These are phyloP conservation scores for Gonium pectorale DNA, from an alignment of 139 green algal species.

Conservation along the genomic window DNA sequence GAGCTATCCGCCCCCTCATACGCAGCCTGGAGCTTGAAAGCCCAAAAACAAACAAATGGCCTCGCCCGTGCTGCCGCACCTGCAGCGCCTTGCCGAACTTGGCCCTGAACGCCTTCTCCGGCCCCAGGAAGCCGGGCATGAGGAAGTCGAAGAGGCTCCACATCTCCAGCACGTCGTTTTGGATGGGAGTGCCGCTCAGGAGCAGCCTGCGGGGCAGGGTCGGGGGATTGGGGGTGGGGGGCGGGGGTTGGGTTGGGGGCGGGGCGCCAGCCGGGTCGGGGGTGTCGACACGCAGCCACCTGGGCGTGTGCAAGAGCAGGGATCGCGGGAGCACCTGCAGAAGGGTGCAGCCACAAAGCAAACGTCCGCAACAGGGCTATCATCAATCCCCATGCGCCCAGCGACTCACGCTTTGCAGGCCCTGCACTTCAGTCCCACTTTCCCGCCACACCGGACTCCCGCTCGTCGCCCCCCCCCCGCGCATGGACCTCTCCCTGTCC, in stretches of 20 bases:
- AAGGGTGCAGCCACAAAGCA: no score
- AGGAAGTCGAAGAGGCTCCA: slow-evolving; percentile 99
- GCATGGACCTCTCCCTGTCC: neutral
- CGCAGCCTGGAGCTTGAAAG: no score
- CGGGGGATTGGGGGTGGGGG: neutral
- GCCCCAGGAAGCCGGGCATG: slow-evolving; percentile 94
- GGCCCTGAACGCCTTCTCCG: slow-evolving; percentile 86
- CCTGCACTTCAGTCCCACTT: no score
- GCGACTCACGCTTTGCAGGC: no score
- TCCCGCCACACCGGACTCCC: neutral
- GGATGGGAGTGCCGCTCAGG: slow-evolving; percentile 91
- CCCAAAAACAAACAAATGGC: no score
- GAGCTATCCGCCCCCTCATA: no score
- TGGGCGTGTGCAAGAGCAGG: no score
- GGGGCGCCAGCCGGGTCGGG: no score
- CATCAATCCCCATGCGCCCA: no score
- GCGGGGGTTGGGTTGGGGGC: neutral
- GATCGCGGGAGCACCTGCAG: no score
- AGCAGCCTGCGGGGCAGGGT: slow-evolving; percentile 75
- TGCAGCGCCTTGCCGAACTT: slow-evolving; percentile 86
- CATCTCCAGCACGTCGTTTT: slow-evolving; percentile 97
- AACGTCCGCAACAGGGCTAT: no score
- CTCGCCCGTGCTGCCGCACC: slow-evolving; percentile 14
- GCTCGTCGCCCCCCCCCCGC: neutral
- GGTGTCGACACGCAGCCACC: no score